A percentile compares a stretch with the other conserved stretches of the same genome.
Evolutionary conservation across 2,329 filamentous ascomycete species (phyloP).

Genomic region (Talaromyces sp.): DNA sequence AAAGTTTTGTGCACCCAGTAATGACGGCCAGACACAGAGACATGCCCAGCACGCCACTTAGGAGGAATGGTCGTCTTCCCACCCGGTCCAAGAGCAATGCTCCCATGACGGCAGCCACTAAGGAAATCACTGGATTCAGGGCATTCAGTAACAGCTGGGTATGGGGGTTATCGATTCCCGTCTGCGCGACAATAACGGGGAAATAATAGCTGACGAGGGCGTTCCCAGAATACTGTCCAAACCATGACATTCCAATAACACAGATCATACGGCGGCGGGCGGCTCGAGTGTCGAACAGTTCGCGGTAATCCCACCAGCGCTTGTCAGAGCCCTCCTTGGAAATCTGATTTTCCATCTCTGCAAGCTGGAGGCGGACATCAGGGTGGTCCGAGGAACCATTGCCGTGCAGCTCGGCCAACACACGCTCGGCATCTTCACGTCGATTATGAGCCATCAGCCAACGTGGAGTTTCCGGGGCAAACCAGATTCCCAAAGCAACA

Average conservation of each 20-base stretch:
- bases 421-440: constrained; percentile 7
- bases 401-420: constrained; percentile 5
- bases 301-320: constrained; percentile 14
- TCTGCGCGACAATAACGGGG: constrained; percentile 9
- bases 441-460: constrained; percentile 10
- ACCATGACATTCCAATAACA: constrained; percentile 39
- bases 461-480: constrained; percentile 6
- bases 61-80: constrained; percentile 6
- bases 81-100: constrained; percentile 9
- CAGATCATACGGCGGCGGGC: constrained; percentile 33
- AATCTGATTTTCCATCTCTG: constrained; percentile 10
- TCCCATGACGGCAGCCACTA: constrained; percentile 5
- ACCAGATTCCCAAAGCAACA: constrained; percentile 9
- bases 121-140: constrained; percentile 7
- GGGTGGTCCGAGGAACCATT: background rate
- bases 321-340: constrained; percentile 5
- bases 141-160: constrained; percentile 10
- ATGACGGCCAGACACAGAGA: constrained; percentile 10
- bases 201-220: constrained; percentile 11
- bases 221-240: constrained; percentile 35
- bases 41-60: constrained; percentile 10
- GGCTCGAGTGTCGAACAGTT: constrained; percentile 16
- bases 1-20: constrained; percentile 10
- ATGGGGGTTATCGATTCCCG: constrained; percentile 6
- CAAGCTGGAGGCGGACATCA: constrained; percentile 5